These are phyloP conservation scores for Backusella mclennaniae DNA, from an alignment of 192 early-diverging fungal species.

Conservation along the genomic window DNA sequence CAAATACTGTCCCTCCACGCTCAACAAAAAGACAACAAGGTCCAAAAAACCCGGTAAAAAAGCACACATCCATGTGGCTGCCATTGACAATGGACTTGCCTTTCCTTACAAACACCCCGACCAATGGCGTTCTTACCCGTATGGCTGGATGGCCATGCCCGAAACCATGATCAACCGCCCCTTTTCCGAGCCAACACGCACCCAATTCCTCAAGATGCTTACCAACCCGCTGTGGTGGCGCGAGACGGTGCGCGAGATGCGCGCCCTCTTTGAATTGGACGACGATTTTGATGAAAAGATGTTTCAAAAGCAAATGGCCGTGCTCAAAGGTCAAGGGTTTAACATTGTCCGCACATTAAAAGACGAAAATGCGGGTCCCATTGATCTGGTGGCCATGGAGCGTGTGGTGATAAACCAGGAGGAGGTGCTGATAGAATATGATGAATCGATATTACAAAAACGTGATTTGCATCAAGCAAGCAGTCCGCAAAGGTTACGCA, in stretches of 20 bases:
- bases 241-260: slow-evolving; percentile 66
- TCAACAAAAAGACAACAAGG: neutral
- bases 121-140: slow-evolving; percentile 84
- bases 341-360: slow-evolving; percentile 76
- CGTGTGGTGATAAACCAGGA: slow-evolving; percentile 49
- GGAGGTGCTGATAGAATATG: slow-evolving; percentile 42
- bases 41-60: neutral
- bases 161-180: slow-evolving; percentile 54
- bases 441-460: slow-evolving; percentile 12
- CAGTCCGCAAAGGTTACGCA: slow-evolving; percentile 3
- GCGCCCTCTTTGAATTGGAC: slow-evolving; percentile 67
- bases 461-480: neutral
- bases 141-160: slow-evolving; percentile 84
- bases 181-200: slow-evolving; percentile 70
- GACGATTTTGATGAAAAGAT: slow-evolving; percentile 77
- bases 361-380: slow-evolving; percentile 48
- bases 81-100: slow-evolving; percentile 93
- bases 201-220: slow-evolving; percentile 65
- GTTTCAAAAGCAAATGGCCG: slow-evolving; percentile 78
- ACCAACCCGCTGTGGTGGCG: slow-evolving; percentile 78
- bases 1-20: slow-evolving; percentile 47
- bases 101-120: slow-evolving; percentile 94
- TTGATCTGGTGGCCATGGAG: slow-evolving; percentile 49
- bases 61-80: slow-evolving; percentile 74
- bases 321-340: slow-evolving; percentile 84